Evolutionary conservation across 495 filamentous ascomycete genomes (phyloP), one percentile per base, ranked within the genome.

Genomic region (Aspergillus affinis): DNA sequence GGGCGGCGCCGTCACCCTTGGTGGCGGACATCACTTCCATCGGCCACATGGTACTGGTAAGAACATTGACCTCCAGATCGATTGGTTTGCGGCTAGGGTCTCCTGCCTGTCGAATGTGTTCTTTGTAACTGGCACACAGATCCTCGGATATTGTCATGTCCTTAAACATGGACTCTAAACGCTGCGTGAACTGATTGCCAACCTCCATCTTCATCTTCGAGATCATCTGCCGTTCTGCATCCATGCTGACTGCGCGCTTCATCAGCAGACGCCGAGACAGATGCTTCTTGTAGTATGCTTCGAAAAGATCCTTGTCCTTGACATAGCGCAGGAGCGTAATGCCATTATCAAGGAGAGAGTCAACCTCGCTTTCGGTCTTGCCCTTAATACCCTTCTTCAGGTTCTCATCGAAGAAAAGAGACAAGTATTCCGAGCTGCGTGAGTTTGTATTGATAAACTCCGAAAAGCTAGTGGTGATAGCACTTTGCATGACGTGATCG

Each of bases 221-320:
- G 50, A 98, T 95, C 88, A 99, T 96, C 62, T 93, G 88, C 67
- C 93, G 90, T 75, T 99, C 94, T 0, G 88, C 88, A 68, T 96
- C 92, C 67, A 89, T 89, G 66, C 90, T 95, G 58, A 92, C 84
- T 0, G 92, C 91, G 54, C 92, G 92, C 63, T 87, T 87, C 82
- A 91, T 90, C 20, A 99, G 77, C 46, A 99, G 75, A 15, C 95
- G 84, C 55, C 88, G 85, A 32, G 90, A 91, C 0, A 99, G 82
- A 76, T 99, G 94, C 70, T 96, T 98, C 78, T 98, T 97, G 77
- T 98, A 98, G 74, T 99, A 98, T 2, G 90, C 82, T 72, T 99
- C 95, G 59, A 98, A 99, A 64, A 96, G 85, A 71, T 98, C 95
- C 73, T 96, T 93, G 63, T 97, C 93, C 30, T 84, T 81, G 46